Evolutionary conservation across 2,329 filamentous ascomycete genomes (phyloP), one percentile per base, ranked within the genome.

Genomic region (Hortaea sp.): DNA sequence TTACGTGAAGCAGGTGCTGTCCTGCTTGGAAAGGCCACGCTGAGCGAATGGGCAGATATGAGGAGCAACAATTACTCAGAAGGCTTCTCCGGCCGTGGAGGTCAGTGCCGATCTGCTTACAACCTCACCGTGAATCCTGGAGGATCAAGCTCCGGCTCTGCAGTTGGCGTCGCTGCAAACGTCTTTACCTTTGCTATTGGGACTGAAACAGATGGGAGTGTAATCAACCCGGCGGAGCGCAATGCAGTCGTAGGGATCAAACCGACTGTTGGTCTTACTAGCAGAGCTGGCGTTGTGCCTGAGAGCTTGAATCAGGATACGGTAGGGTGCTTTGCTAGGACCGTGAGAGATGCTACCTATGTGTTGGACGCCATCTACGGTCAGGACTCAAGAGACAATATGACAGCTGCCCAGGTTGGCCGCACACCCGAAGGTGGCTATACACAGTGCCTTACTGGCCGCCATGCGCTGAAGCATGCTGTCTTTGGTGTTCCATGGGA

Each of bases 1-100:
- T 70, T 88, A 32, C 76, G 83, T 4, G 66, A 76, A 37, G 79
- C 81, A 1, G 83, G 83, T 9, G 84, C 81, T 2, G 66, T 88
- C 0, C 67, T 89, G 5, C 67, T 89, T 43, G 84, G 84, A 35
- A 84, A 88, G 62, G 77, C 83, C 1, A 78, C 76, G 1, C 64
- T 88, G 45, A 81, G 76, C 51, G 84, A 89, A 61, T 88, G 84
- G 83, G 84, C 84, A 0, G 77, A 81, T 49, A 84, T 85, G 79
- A 73, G 83, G 32, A 76, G 71, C 52, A 82, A 73, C 54, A 74
- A 78, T 56, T 83, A 84, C 60, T 82, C 78, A 0, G 80, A 84
- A 60, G 83, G 82, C 1, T 86, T 80, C 58, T 81, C 77, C 37
- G 74, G 67, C 4, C 70, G 81, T 5, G 81, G 81, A 20, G 82